Evolutionary conservation across 169 alveolate genomes (phyloP).

Genomic region (Prorocentrum cordatum): DNA sequence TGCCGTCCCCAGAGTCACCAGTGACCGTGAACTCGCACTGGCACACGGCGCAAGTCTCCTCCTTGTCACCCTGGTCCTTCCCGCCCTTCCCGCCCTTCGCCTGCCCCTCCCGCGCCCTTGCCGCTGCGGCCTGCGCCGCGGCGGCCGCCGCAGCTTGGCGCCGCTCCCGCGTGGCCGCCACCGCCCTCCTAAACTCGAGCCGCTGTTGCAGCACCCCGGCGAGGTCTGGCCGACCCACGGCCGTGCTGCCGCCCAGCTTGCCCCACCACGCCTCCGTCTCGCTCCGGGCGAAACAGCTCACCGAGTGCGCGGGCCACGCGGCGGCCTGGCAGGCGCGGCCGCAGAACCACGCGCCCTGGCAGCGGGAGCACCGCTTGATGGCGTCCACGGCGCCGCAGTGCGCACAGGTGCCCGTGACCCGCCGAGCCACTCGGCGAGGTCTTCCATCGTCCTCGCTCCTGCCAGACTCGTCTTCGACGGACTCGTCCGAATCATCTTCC

Average conservation of each 20-base stretch:
- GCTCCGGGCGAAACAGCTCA: not conserved
- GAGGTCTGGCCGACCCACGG: not conserved
- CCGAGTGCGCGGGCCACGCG: not conserved
- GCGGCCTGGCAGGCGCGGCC: not conserved
- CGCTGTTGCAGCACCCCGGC: not conserved
- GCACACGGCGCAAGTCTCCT: slow-evolving; percentile 1
- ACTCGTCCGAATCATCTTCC: too few species aligned
- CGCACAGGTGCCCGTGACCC: not conserved
- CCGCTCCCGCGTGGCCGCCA: not conserved
- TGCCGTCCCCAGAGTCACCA: slow-evolving; percentile 9
- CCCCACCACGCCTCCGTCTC: slow-evolving; percentile 2
- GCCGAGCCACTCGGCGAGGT: too few species aligned
- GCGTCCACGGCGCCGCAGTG: not conserved
- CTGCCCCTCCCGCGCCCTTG: not conserved
- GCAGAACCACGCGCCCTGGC: not conserved
- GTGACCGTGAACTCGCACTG: not conserved
- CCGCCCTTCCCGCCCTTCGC: not conserved
- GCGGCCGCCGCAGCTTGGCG: not conserved
- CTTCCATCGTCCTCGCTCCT: too few species aligned
- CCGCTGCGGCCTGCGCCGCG: not conserved
- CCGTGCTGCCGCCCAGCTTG: not conserved
- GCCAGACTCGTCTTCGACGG: too few species aligned
- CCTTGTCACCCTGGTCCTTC: not conserved
- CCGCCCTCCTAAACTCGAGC: not conserved
- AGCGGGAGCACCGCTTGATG: not conserved